Evolutionary conservation across 176 grass and related monocot genomes (phyloP).

Genomic region (Coix lacrymajobi): DNA sequence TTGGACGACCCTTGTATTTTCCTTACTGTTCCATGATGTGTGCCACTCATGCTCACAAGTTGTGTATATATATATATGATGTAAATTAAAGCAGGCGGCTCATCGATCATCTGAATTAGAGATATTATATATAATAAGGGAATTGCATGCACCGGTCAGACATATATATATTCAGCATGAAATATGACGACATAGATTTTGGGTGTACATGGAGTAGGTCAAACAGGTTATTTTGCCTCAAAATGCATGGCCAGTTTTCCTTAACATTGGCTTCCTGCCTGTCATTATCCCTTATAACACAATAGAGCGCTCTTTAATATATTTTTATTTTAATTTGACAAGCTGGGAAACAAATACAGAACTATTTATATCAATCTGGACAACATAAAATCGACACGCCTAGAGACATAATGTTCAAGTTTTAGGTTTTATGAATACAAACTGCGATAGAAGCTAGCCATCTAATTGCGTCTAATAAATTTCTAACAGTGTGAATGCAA

Average conservation of each 20-base stretch:
- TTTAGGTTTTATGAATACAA: neutral
- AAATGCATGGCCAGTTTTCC: neutral
- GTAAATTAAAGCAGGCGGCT: constrained; percentile 7
- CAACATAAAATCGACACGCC: neutral
- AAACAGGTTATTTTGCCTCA: constrained; percentile 17
- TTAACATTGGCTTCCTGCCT: neutral
- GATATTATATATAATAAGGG: neutral
- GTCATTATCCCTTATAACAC: neutral
- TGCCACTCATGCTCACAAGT: neutral
- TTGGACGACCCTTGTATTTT: neutral
- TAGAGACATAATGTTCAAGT: neutral
- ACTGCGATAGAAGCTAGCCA: neutral
- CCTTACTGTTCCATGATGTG: constrained; percentile 25
- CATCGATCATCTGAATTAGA: neutral
- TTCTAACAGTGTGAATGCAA: neutral
- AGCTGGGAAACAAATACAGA: neutral
- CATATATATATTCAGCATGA: constrained; percentile 45
- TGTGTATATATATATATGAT: neutral
- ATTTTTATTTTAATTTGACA: neutral
- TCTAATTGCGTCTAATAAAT: neutral
- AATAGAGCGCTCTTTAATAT: neutral
- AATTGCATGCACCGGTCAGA: constrained; percentile 12
- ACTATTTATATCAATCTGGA: neutral
- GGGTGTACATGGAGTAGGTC: constrained; percentile 23
- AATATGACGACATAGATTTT: constrained; percentile 33